Conservation (phyloP, 2,329 filamentous ascomycete species). For the Septoria petroselini region DNA sequence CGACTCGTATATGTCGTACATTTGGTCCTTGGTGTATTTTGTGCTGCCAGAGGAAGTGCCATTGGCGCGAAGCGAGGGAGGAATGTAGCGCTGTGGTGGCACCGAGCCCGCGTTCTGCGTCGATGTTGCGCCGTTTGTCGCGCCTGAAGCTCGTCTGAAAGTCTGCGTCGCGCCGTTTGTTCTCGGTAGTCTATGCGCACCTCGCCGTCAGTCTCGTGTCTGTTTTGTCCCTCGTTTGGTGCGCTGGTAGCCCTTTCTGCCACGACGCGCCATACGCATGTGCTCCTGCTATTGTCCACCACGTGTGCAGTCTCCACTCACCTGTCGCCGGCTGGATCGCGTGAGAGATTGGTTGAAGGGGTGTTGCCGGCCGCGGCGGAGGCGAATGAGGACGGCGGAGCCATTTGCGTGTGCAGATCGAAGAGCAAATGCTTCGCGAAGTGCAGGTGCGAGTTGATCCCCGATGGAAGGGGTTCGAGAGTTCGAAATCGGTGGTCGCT, state of each 20-base stretch:
- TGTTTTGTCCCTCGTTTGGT: slow-evolving; percentile 5
- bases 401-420: slow-evolving; percentile 34
- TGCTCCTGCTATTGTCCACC: slow-evolving; percentile 14
- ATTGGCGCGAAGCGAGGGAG: slow-evolving; percentile 56
- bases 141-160: slow-evolving; percentile 62
- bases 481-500: not conserved
- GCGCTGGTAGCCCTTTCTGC: slow-evolving; percentile 1
- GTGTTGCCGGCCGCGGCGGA: slow-evolving; percentile 50
- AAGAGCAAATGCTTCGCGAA: slow-evolving; percentile 8
- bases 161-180: slow-evolving; percentile 66
- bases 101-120: slow-evolving; percentile 37
- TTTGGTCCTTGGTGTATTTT: slow-evolving; percentile 74
- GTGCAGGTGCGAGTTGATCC: slow-evolving; percentile 1
- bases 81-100: slow-evolving; percentile 52
- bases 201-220: slow-evolving; percentile 8
- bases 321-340: slow-evolving; percentile 48
- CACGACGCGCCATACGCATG: slow-evolving; percentile 1
- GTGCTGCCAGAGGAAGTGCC: slow-evolving; percentile 50
- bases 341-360: slow-evolving; percentile 39
- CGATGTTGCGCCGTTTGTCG: slow-evolving; percentile 50
- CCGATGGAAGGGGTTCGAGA: not conserved
- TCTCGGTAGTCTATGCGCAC: slow-evolving; percentile 55
- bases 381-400: slow-evolving; percentile 48
- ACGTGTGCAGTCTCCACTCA: slow-evolving; percentile 35
- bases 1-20: slow-evolving; percentile 68